Percentiles rank a stretch among this genome's conserved stretches.
Conservation (phyloP, 2,329 filamentous ascomycete genomes). For the Decorospora gaudefroyi region DNA sequence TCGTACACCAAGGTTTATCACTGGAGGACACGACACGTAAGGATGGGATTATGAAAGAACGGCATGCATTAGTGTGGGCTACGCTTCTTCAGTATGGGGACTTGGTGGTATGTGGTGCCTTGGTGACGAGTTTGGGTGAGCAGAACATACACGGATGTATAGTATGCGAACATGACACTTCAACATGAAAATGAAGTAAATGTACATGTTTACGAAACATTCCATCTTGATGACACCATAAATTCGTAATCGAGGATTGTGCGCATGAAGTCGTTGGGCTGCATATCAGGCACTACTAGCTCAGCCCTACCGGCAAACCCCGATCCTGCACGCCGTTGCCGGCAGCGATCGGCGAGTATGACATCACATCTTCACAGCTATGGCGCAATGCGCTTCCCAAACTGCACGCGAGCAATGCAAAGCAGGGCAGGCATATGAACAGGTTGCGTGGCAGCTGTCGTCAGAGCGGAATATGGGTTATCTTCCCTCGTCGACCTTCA, state of each 20-base stretch:
- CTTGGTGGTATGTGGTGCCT: background rate
- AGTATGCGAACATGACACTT: too few relatives aligned
- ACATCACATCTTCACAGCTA: conserved; percentile 17
- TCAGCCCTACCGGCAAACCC: conserved; percentile 6
- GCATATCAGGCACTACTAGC: too few relatives aligned
- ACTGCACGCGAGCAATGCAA: conserved; percentile 13
- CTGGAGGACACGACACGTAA: conserved; percentile 24
- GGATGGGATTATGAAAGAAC: conserved; percentile 7
- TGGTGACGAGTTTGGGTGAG: conserved; percentile 10
- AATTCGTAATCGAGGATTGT: too few relatives aligned
- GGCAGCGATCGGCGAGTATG: too few relatives aligned
- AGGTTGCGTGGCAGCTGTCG: conserved; percentile 5
- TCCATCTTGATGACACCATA: background rate
- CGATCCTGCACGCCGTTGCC: conserved; percentile 3
- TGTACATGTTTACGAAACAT: background rate
- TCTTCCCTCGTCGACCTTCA: background rate
- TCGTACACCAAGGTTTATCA: too few relatives aligned
- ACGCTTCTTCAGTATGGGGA: conserved; percentile 12
- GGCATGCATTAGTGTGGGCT: conserved; percentile 3
- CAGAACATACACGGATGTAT: conserved; percentile 19
- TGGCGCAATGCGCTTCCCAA: conserved; percentile 20
- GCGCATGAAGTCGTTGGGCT: too few relatives aligned
- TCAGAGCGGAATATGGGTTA: conserved; percentile 7
- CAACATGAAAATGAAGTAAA: background rate
- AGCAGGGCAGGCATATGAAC: conserved; percentile 17